Base-by-base conservation (phyloP, 163 green algal species). In the Coccomyxa subellipsoidea region DNA sequence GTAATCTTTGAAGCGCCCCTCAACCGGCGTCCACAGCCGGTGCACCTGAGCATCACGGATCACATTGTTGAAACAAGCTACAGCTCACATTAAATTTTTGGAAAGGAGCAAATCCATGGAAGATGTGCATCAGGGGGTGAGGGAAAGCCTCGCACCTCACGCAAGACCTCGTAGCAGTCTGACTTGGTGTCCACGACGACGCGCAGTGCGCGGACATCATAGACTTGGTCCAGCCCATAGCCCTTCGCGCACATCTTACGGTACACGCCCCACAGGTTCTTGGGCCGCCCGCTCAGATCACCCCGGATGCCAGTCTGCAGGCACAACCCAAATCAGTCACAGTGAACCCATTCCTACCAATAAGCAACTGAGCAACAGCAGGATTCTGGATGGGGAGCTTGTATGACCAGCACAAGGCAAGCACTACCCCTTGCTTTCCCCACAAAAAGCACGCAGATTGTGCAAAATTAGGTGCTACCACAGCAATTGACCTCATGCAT, bases 231-330 rank as follows among this genome's bases (percentile, higher is more conserved):
- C 37, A 95, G 70, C 9, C 76, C 77, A 25, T 91, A 81, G 3
- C 84, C 54, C 79, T 87, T 93, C 32, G 59, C 54, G 34, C 84
- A 4, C 91, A 98, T 96, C 87, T 98, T 98, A 0, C 83, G 83
- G 81, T 86, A 94, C 72, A 98, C 93, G 31, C 92, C 92, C 73
- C 93, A 98, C 82, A 98, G 83, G 83, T 96, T 96, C 87, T 98
- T 98, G 35, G 92, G 91, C 18, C 95, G 89, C 9, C 95, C 95
- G 4, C 83, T 92, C 59, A 98, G 89, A 83, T 98, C 95, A 75
- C 92, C 89, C 71, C 7, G 80, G 47, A 78, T 31, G n/a, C 31
- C 31, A 7, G 7, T 10, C 36, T 80, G 73, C 73, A 47, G 32
- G 73, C 37, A 9, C 21, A 69, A n/a, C n/a, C n/a, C n/a, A n/a